phyloP scores from a whole-genome alignment of 1,284 basidiomycete genomes.

The Ustilago bromivora region DNA sequence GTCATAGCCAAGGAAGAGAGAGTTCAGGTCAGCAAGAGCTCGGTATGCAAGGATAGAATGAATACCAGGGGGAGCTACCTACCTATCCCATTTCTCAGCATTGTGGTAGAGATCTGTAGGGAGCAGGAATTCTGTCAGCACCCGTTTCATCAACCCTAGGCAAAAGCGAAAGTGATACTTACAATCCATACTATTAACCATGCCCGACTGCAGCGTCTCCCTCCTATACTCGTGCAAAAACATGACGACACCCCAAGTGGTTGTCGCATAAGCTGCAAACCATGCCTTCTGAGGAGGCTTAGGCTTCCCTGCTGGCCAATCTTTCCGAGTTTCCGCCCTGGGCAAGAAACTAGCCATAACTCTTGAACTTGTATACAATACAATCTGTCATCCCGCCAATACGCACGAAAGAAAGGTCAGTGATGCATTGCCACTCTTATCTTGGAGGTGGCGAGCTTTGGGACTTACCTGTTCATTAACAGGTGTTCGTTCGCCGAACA shows the following conservation, averaged over 20 bases:
- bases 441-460: background rate
- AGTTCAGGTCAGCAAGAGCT: constrained; percentile 11
- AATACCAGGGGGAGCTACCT: constrained; percentile 5
- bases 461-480: constrained; percentile 84
- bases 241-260: constrained; percentile 97
- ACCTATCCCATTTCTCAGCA: constrained; percentile 68
- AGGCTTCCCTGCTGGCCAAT: constrained; percentile 63
- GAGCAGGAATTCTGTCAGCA: background rate
- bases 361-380: constrained; percentile 77
- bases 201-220: constrained; percentile 90
- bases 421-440: background rate
- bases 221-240: constrained; percentile 89
- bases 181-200: constrained; percentile 75
- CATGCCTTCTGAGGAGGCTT: constrained; percentile 75
- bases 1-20: background rate
- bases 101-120: constrained; percentile 65
- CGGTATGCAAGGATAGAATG: background rate
- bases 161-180: constrained; percentile 24
- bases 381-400: constrained; percentile 74
- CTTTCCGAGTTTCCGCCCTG: constrained; percentile 55
- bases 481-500: constrained; percentile 94
- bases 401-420: background rate
- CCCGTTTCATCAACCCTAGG: background rate
- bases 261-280: constrained; percentile 87
- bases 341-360: constrained; percentile 66